Evolutionary conservation across 2,329 filamentous ascomycete genomes (phyloP), one percentile per base, ranked within the genome.

Genomic region (Penicillium sp.): DNA sequence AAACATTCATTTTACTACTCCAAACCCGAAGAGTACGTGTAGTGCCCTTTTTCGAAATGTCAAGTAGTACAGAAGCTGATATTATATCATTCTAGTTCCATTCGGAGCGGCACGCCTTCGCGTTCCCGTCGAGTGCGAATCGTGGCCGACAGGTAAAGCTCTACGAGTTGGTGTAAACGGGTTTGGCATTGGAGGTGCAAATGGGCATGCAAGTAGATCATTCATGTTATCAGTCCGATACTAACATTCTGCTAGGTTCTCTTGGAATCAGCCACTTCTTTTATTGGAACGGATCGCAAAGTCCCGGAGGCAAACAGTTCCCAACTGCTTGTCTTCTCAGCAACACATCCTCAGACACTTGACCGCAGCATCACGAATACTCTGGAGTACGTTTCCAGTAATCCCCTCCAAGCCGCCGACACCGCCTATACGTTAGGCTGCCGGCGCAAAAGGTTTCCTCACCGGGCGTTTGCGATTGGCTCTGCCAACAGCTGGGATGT

Each of bases 91-190:
- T 45, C 46, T 51, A 46, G 61, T 66, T 71, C 60, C 63, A 53
- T 58, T 58, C 45, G 30, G 64, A 6, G 19, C 49, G 19, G 45
- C 51, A 31, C 50, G 48, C 15, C 47, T 60, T 2, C 55, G 35
- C 11, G 46, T 64, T 3, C 50, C 59, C 2, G 41, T 49, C 3
- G 50, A 62, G 23, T 41, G 50, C 3, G 55, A 58, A 8, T 61
- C 67, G 15, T 73, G 70, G 67, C 69, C 70, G 1, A 60, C 48
- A 38, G 35, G 29, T n/a, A 60, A 61, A 19, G 51, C 54, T 7
- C 64, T 66, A 23, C 59, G 72, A 31, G 64, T 67, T 8, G 69
- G 68, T 8, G 59, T 75, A 9, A 75, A 73, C 57, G 66, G 60
- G 1, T 74, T 75, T 58, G 73, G 73, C 3, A 69, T 70, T 65